Evolutionary conservation across 352 stramenopile genomes (phyloP).

Genomic region (Globisporangium uncinulatum): DNA sequence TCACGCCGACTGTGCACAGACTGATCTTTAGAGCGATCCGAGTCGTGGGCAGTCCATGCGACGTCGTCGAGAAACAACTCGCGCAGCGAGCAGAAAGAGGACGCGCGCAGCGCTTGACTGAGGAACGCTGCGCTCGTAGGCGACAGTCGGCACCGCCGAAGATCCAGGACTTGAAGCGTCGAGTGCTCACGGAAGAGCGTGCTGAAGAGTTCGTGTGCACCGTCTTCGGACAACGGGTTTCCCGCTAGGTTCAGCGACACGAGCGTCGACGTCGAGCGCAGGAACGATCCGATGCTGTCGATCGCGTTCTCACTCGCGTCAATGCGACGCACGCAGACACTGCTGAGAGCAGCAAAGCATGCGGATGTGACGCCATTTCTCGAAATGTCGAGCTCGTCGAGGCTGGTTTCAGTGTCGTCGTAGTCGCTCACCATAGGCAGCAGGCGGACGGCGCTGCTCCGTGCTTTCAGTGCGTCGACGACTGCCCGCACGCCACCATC

Average conservation of each 20-base stretch:
- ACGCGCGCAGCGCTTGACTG: not conserved
- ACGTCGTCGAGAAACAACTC: slow-evolving; percentile 6
- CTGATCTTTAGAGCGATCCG: not conserved
- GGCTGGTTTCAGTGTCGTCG: no score
- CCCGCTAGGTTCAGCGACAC: slow-evolving; percentile 22
- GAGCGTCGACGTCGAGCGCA: slow-evolving; percentile 22
- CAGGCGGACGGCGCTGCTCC: slow-evolving; percentile 7
- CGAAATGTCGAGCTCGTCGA: slow-evolving; percentile 43
- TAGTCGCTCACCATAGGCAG: no score
- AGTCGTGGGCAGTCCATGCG: not conserved
- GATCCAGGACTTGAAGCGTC: slow-evolving; percentile 21
- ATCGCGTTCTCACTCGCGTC: slow-evolving; percentile 28
- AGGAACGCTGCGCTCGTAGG: slow-evolving; percentile 7
- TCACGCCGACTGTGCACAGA: not conserved
- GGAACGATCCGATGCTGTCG: slow-evolving; percentile 17
- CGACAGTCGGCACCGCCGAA: slow-evolving; percentile 30
- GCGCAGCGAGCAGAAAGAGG: slow-evolving; percentile 10
- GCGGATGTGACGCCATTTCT: slow-evolving; percentile 35
- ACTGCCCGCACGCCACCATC: slow-evolving; percentile 47
- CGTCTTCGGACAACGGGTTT: slow-evolving; percentile 33
- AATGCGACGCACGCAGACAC: slow-evolving; percentile 19
- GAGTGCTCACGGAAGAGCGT: slow-evolving; percentile 23
- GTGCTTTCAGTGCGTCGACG: slow-evolving; percentile 30
- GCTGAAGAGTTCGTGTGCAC: slow-evolving; percentile 26
- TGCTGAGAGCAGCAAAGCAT: slow-evolving; percentile 24